A percentile compares a stretch with the other conserved stretches of the same genome.
These are phyloP conservation scores for Candida boleticola DNA, from an alignment of 805 yeast genomes.

Conservation along the genomic window DNA sequence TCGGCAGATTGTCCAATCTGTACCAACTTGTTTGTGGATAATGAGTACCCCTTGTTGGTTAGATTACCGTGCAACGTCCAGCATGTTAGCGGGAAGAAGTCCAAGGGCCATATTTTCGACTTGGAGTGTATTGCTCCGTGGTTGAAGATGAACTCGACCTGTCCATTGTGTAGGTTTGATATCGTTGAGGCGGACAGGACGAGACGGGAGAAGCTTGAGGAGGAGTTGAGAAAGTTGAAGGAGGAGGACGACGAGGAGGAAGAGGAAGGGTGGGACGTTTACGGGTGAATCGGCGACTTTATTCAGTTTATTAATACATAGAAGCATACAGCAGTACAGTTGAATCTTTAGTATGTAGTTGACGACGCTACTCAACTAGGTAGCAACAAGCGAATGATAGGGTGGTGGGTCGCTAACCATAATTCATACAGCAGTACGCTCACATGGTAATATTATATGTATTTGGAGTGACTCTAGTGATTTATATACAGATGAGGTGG, in stretches of 20 bases:
- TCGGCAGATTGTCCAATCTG: slow-evolving; percentile 84
- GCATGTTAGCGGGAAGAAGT: slow-evolving; percentile 15
- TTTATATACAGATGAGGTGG: too few species aligned
- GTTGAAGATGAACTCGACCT: slow-evolving; percentile 70
- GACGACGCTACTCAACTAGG: too few species aligned
- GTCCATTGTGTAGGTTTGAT: slow-evolving; percentile 85
- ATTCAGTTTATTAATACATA: too few species aligned
- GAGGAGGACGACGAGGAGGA: slow-evolving; percentile 51
- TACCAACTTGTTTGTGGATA: slow-evolving; percentile 66
- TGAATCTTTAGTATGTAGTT: too few species aligned
- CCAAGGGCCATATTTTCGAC: slow-evolving; percentile 68
- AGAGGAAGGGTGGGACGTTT: slow-evolving; percentile 75
- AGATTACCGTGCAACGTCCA: slow-evolving; percentile 60
- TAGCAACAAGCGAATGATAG: too few species aligned
- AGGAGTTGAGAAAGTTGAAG: slow-evolving; percentile 34
- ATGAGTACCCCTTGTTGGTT: slow-evolving; percentile 77
- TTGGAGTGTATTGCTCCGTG: slow-evolving; percentile 90
- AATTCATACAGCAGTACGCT: too few species aligned
- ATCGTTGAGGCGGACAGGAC: slow-evolving; percentile 42
- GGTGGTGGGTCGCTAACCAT: too few species aligned
- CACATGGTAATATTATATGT: too few species aligned
- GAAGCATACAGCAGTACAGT: too few species aligned
- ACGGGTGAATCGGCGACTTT: slow-evolving; percentile 64
- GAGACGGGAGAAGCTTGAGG: slow-evolving; percentile 29
- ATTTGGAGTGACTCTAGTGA: too few species aligned